Conservation (phyloP, 805 yeast genomes). For the Lipomyces starkeyi region DNA sequence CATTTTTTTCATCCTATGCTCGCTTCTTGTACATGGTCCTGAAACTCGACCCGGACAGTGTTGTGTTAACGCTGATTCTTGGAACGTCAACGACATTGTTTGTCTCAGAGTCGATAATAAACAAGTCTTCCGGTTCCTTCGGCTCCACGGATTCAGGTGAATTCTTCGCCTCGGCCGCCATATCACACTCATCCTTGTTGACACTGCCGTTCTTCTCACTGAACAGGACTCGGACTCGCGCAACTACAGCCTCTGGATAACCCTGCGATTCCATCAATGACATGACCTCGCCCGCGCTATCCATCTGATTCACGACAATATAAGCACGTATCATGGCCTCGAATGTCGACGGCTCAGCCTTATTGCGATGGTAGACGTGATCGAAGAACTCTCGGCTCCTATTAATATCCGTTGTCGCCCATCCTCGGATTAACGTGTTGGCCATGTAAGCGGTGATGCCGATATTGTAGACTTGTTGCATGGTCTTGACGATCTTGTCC, state of each 20-base stretch:
- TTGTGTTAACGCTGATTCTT: background rate
- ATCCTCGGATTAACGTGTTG: constrained; percentile 46
- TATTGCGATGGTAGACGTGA: constrained; percentile 34
- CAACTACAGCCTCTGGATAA: constrained; percentile 46
- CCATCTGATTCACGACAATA: constrained; percentile 38
- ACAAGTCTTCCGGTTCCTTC: constrained; percentile 6
- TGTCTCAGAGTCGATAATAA: constrained; percentile 8
- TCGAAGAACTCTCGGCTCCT: constrained; percentile 44
- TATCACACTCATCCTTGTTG: background rate
- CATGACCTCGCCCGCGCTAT: constrained; percentile 39
- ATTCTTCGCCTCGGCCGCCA: background rate
- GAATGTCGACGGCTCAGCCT: constrained; percentile 47
- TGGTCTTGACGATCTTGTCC: constrained; percentile 20
- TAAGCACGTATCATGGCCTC: constrained; percentile 47
- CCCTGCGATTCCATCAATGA: constrained; percentile 38
- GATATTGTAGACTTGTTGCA: constrained; percentile 43
- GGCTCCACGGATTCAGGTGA: constrained; percentile 2
- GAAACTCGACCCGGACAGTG: constrained; percentile 9
- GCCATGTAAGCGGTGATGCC: constrained; percentile 46
- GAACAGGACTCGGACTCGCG: constrained; percentile 36
- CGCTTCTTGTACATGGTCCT: constrained; percentile 4
- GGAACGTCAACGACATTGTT: constrained; percentile 6
- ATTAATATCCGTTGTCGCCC: constrained; percentile 44
- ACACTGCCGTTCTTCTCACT: background rate
- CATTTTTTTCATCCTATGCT: background rate